Evolutionary conservation across 1,284 basidiomycete species (phyloP), one percentile per base, ranked within the genome.

Genomic region (Sanguinoderma infundibulare): DNA sequence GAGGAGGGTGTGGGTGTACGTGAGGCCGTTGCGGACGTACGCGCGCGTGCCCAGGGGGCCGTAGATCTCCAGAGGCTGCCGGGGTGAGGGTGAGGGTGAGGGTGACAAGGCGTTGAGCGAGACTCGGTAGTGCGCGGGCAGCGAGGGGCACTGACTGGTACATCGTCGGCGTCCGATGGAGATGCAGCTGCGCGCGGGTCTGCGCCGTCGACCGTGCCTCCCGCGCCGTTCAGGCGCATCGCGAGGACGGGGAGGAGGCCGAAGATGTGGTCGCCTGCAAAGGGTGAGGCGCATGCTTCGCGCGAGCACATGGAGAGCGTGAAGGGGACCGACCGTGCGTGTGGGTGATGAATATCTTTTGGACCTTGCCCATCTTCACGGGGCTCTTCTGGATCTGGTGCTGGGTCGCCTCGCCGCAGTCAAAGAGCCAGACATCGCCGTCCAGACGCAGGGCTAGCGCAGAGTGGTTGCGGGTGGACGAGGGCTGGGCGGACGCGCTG

Each of bases 311-410:
- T 5, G n/a, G 6, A 22, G n/a, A 20, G 47, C 9, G 50, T 12
- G 5, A 17, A 20, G 26, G 51, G 3, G 12, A 70, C 80, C 51
- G 65, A 92, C 94, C 92, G 76, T 98, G 96, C 26, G 93, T 91
- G 76, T 98, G 95, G 0, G 95, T 97, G 63, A 98, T 87, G 75
- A 97, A 97, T 35, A 98, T 87, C 72, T 95, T 94, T 61, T 87
- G 83, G 55, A 97, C 91, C 72, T 80, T 90, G 24, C 90, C 88
- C 82, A 91, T 90, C 70, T 91, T 90, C n/a, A 91, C 80, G 1
- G 65, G 61, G 72, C 87, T 85, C 78, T 86, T 83, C 78, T 92
- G 85, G 65, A 98, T 72, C 66, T 91, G 91, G 70, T 90, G 85
- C 68, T 96, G 92, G 1, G 95, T 96, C 4, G 89, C 94, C 74